Evolutionary conservation across 371 early-diverging fungal genomes (phyloP).

Genomic region (Parasitella parasitica): DNA sequence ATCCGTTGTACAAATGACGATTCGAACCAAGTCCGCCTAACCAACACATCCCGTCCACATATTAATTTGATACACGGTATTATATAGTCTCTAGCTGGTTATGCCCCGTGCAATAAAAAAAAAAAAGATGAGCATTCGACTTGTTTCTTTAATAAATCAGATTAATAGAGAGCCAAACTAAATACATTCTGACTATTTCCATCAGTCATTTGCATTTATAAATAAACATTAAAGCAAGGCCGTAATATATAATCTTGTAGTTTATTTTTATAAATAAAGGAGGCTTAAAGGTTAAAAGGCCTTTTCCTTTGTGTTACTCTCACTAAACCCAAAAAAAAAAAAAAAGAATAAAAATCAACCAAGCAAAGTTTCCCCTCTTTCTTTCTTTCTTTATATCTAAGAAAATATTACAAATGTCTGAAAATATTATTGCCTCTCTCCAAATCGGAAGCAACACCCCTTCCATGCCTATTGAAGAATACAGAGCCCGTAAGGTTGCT

Average conservation of each 20-base stretch:
- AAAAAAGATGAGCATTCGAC: background rate
- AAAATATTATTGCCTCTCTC: constrained; percentile 21
- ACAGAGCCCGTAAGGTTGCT: constrained; percentile 66
- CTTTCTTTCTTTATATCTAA: background rate
- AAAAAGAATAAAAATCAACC: background rate
- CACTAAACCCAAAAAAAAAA: background rate
- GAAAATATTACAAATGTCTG: constrained; percentile 8
- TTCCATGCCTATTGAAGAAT: constrained; percentile 50
- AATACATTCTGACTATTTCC: too few species aligned
- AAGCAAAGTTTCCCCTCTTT: background rate
- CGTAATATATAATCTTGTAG: background rate
- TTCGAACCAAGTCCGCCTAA: background rate
- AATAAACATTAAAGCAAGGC: background rate
- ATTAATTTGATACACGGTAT: background rate
- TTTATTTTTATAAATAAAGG: background rate
- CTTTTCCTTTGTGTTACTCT: background rate
- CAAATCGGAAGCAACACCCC: constrained; percentile 24
- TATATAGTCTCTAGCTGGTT: background rate
- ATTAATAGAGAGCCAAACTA: too few species aligned
- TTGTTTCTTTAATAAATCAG: too few species aligned
- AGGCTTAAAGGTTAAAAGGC: constrained; percentile 1
- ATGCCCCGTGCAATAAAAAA: background rate
- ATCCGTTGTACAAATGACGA: background rate
- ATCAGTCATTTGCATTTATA: background rate
- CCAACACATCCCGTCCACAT: background rate